Evolutionary conservation across 306 rosid species (phyloP), one percentile per base, ranked within the genome.

Genomic region (Fragaria vesca): DNA sequence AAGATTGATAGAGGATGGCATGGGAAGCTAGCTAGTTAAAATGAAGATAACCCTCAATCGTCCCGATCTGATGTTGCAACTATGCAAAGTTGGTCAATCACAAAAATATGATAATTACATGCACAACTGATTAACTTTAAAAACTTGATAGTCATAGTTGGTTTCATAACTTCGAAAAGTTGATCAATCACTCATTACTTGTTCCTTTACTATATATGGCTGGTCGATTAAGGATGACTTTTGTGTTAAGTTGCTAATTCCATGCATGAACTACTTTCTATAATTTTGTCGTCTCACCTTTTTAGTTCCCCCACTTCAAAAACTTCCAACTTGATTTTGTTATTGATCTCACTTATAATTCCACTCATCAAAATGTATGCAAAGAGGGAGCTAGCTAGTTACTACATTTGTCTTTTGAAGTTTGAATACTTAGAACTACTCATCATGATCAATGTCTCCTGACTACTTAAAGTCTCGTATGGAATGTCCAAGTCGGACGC

Each of bases 401-500:
- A 38, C 3, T 63, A 15, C 69, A 66, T 36, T 17, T 66, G 71
- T 36, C 47, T 17, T 66, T 66, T 18, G 3, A 9, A 38, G 11
- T 66, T 36, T 24, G 71, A 66, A 26, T 36, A 65, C 70, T 8
- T 66, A 66, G 48, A 66, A 38, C 6, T 38, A 66, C 50, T 42
- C 72, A 66, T 42, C 36, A 43, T 21, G 51, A 20, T 68, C 70
- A 42, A n/a, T 68, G 36, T 68, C 34, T 43, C 52, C 18, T n/a
- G 9, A 68, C 52, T 42, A 68, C 24, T 36, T 40, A 68, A 2
- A 10, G 20, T 68, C 47, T 66, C 20, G 15, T 12, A 43, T 42
- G 51, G 72, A 52, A 51, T 72, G 76, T 72, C 65, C 17, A 11
- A 20, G 48, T 72, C 48, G 4, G 65, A 42, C 69, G 6, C 69